These are phyloP conservation scores for Phoma sp. DNA, from an alignment of 2,329 filamentous ascomycete genomes.

Conservation along the genomic window DNA sequence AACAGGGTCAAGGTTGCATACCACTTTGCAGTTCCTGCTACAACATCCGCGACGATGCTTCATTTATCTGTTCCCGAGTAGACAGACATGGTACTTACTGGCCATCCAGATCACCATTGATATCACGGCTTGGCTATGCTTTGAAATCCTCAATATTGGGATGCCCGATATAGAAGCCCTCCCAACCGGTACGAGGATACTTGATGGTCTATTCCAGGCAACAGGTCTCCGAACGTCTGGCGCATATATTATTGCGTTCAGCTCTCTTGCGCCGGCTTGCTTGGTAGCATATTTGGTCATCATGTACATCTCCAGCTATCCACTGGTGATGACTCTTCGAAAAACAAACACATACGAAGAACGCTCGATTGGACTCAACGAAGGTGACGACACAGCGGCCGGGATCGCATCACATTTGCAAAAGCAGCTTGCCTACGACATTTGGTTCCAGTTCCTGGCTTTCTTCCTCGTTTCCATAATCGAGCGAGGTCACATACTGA, in stretches of 20 bases:
- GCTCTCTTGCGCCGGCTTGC: conserved; percentile 61
- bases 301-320: conserved; percentile 71
- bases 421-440: conserved; percentile 69
- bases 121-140: conserved; percentile 68
- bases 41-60: conserved; percentile 69
- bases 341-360: conserved; percentile 77
- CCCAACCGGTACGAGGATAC: conserved; percentile 59
- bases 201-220: conserved; percentile 71
- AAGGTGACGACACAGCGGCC: conserved; percentile 22
- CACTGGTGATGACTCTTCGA: conserved; percentile 67
- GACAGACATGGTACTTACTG: conserved; percentile 70
- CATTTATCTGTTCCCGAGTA: conserved; percentile 68
- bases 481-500: conserved; percentile 62
- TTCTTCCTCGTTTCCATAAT: conserved; percentile 66
- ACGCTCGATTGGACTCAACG: conserved; percentile 66
- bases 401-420: conserved; percentile 58
- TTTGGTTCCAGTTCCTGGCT: conserved; percentile 69
- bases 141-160: conserved; percentile 69
- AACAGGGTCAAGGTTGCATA: conserved; percentile 45
- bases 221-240: conserved; percentile 67
- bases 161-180: conserved; percentile 62
- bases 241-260: conserved; percentile 69
- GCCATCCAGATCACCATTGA: conserved; percentile 67
- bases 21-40: conserved; percentile 63
- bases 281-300: conserved; percentile 67